Percentiles rank a stretch among this genome's conserved stretches.
Evolutionary conservation across 2,329 filamentous ascomycete species (phyloP).

Genomic region (Sclerotinia spermophila): DNA sequence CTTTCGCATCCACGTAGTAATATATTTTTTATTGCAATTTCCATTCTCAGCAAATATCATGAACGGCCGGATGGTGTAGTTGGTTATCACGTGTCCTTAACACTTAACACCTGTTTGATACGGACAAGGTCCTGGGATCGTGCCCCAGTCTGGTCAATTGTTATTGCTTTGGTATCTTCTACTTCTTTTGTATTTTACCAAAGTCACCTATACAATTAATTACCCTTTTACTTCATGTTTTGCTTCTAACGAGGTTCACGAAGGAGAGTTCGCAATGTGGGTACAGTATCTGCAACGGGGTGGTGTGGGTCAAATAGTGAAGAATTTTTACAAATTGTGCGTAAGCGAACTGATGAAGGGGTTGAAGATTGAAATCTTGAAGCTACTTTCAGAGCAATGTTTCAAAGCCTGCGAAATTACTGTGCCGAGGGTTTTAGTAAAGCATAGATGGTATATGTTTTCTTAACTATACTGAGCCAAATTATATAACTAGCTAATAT

Average conservation of each 20-base stretch:
- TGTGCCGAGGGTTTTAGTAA: no score
- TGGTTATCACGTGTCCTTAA: conserved; percentile 20
- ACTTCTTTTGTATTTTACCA: no score
- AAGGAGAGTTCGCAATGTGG: background rate
- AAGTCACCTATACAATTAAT: fast-evolving
- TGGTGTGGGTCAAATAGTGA: background rate
- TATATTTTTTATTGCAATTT: fast-evolving
- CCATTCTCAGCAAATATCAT: fast-evolving
- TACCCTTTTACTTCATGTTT: background rate
- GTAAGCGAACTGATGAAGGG: conserved; percentile 2
- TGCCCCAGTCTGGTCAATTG: conserved; percentile 7
- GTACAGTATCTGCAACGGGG: background rate
- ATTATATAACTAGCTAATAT: no score
- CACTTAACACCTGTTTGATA: background rate
- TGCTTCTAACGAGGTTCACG: background rate
- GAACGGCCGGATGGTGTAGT: conserved; percentile 17
- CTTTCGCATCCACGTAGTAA: fast-evolving
- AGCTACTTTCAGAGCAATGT: background rate
- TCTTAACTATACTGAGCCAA: no score
- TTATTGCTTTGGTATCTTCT: background rate
- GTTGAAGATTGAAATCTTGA: background rate
- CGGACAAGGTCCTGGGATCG: conserved; percentile 18
- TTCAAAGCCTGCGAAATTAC: no score
- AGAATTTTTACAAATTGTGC: background rate
- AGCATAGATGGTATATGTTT: no score